These are phyloP conservation scores for Komagataella kurtzmanii DNA, from an alignment of 805 yeast genomes.

Conservation along the genomic window DNA sequence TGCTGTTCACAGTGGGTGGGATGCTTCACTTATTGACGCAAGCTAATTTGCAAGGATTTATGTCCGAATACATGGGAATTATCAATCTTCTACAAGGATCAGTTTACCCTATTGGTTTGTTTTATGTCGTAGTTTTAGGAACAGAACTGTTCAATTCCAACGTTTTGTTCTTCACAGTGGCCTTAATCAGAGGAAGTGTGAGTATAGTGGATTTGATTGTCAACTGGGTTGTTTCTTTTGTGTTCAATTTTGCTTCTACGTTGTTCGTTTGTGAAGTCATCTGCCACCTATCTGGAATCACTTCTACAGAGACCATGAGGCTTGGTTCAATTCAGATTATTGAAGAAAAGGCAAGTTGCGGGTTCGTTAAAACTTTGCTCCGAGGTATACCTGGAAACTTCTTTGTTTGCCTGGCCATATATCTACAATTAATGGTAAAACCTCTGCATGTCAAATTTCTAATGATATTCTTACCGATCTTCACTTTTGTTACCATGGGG, in stretches of 20 bases:
- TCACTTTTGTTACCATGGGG: conserved; percentile 68
- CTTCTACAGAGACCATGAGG: conserved; percentile 25
- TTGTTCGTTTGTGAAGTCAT: conserved; percentile 55
- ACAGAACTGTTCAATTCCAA: conserved; percentile 68
- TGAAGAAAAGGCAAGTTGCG: conserved; percentile 23
- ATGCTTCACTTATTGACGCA: conserved; percentile 50
- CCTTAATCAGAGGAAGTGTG: conserved; percentile 57
- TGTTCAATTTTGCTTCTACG: conserved; percentile 51
- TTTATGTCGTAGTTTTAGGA: conserved; percentile 65
- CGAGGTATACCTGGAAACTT: conserved; percentile 69
- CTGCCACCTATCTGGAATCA: conserved; percentile 40
- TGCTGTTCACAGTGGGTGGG: conserved; percentile 59
- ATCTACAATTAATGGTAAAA: conserved; percentile 64
- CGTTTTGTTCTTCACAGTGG: conserved; percentile 58
- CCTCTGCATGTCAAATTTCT: conserved; percentile 66
- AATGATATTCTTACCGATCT: conserved; percentile 53
- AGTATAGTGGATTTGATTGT: conserved; percentile 45
- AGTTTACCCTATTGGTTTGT: conserved; percentile 58
- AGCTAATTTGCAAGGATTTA: conserved; percentile 31
- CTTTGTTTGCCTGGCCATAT: conserved; percentile 62
- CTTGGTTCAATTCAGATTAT: conserved; percentile 35
- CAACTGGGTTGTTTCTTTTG: conserved; percentile 56
- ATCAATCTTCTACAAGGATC: conserved; percentile 44
- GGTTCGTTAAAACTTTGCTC: conserved; percentile 53
- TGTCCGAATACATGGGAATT: conserved; percentile 33